Evolutionary conservation across 2,329 filamentous ascomycete genomes (phyloP).

Genomic region (Curvularia sp.): DNA sequence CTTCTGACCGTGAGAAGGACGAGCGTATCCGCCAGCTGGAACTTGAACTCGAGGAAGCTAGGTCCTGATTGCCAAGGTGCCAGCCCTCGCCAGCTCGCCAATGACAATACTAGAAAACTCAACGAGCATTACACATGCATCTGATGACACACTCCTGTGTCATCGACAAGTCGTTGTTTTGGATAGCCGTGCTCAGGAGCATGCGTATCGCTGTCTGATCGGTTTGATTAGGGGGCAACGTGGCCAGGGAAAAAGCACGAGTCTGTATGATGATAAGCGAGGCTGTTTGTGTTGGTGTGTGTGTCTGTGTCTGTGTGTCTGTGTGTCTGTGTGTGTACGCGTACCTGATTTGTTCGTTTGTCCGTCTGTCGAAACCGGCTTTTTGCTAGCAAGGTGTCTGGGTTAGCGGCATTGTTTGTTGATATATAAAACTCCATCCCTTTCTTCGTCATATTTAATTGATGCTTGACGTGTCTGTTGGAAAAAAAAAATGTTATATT

Average conservation of each 20-base stretch:
- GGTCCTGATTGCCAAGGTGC: constrained; percentile 36
- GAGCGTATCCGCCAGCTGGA: constrained; percentile 53
- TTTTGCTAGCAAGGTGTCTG: constrained; percentile 22
- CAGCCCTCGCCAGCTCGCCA: constrained; percentile 1
- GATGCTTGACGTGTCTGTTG: too few relatives aligned
- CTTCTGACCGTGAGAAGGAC: constrained; percentile 49
- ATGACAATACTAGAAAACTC: not conserved
- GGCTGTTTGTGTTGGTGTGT: constrained; percentile 14
- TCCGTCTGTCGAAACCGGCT: constrained; percentile 15
- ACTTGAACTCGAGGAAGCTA: constrained; percentile 52
- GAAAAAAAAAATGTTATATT: too few relatives aligned
- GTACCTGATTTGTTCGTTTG: constrained; percentile 11
- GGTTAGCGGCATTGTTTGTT: constrained; percentile 23
- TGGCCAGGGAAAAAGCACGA: constrained; percentile 6
- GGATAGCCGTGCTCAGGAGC: constrained; percentile 4
- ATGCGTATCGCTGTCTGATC: not conserved
- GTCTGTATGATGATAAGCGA: constrained; percentile 16
- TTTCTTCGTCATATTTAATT: not conserved
- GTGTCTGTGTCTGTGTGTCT: too few relatives aligned
- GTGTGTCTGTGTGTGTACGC: constrained; percentile 14
- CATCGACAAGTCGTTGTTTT: constrained; percentile 6
- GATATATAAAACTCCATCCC: constrained; percentile 10
- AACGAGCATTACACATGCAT: constrained; percentile 3
- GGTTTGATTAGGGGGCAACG: not conserved
- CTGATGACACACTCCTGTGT: constrained; percentile 5